phyloP scores from a whole-genome alignment of 345 rosid genomes.

The Eutrema yunnanense region DNA sequence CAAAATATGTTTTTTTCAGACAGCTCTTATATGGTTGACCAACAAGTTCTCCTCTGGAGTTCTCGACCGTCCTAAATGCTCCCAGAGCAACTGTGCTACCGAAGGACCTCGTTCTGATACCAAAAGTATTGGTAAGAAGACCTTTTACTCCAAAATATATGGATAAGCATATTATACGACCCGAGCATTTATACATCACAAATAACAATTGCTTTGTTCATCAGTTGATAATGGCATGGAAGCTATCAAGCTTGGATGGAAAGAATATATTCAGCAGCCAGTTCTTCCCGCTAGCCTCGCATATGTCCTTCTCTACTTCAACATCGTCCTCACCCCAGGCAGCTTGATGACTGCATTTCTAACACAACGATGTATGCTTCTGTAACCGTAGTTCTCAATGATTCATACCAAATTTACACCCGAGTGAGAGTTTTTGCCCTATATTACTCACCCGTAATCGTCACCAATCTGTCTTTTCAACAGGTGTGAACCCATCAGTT shows the following conservation, averaged over 20 bases:
- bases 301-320: constrained; percentile 77
- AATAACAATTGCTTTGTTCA: constrained; percentile 16
- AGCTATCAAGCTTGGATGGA: constrained; percentile 92
- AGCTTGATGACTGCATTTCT: constrained; percentile 97
- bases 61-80: constrained; percentile 72
- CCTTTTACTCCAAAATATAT: neutral
- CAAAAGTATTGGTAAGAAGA: constrained; percentile 45
- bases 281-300: constrained; percentile 98
- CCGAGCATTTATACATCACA: neutral
- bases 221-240: constrained; percentile 52
- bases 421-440: neutral
- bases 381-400: neutral
- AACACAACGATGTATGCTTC: constrained; percentile 65
- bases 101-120: constrained; percentile 30
- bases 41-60: constrained; percentile 82
- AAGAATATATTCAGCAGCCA: constrained; percentile 86
- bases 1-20: constrained; percentile 35
- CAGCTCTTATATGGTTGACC: constrained; percentile 66
- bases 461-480: constrained; percentile 8
- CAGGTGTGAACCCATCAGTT: constrained; percentile 82
- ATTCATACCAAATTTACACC: neutral
- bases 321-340: constrained; percentile 84
- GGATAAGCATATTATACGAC: neutral
- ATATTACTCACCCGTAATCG: neutral
- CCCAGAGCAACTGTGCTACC: constrained; percentile 33